Conservation (phyloP, 2,329 filamentous ascomycete genomes). For the Coniochaeta prunicola region DNA sequence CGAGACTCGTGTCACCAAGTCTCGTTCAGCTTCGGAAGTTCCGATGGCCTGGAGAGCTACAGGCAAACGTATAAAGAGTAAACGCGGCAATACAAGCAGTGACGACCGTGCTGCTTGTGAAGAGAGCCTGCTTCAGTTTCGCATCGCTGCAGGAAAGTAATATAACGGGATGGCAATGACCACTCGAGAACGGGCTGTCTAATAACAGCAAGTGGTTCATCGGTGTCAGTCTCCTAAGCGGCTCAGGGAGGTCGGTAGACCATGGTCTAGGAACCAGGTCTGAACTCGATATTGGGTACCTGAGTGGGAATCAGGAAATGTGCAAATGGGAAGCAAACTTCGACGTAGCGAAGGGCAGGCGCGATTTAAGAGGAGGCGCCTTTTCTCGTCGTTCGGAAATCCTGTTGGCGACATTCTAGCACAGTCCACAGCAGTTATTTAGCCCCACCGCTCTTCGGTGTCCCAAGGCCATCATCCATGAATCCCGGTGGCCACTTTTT, state of each 20-base stretch:
- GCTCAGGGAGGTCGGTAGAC: conserved; percentile 7
- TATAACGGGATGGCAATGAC: conserved; percentile 7
- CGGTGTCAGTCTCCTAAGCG: conserved; percentile 5
- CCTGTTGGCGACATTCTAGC: too few species aligned
- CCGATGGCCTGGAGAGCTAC: background rate
- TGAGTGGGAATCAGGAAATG: background rate
- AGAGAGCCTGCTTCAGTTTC: conserved; percentile 3
- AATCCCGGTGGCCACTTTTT: background rate
- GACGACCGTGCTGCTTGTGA: background rate
- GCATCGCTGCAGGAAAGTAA: background rate
- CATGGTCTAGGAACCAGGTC: conserved; percentile 1
- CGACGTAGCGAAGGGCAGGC: background rate
- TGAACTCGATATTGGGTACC: background rate
- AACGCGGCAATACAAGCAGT: background rate
- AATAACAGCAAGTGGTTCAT: conserved; percentile 13
- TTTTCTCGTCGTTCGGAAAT: too few species aligned
- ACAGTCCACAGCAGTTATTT: background rate
- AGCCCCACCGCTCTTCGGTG: background rate
- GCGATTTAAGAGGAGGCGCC: background rate
- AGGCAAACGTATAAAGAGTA: background rate
- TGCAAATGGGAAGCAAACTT: background rate
- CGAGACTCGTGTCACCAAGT: background rate
- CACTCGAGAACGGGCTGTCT: conserved; percentile 11
- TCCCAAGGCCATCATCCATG: background rate
- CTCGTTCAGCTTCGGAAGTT: background rate